Evolutionary conservation across 2,329 filamentous ascomycete genomes (phyloP).

Genomic region (Penicillium sp.): DNA sequence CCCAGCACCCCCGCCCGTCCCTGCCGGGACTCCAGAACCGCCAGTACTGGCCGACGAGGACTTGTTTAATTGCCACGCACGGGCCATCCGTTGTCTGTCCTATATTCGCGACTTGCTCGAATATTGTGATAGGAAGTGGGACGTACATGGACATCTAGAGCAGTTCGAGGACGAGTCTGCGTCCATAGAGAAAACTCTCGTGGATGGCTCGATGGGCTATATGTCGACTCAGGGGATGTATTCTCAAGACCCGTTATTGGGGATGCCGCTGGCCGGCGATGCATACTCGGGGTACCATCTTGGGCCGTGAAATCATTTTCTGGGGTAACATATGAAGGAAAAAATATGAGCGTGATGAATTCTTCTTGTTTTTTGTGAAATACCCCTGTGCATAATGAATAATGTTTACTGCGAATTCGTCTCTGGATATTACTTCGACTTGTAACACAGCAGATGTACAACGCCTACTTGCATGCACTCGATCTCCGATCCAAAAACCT

Average conservation of each 20-base stretch:
- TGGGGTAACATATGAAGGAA: not conserved
- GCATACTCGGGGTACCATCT: constrained; percentile 19
- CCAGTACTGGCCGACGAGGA: constrained; percentile 32
- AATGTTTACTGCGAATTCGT: not conserved
- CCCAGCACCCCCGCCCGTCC: constrained; percentile 29
- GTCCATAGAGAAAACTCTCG: constrained; percentile 25
- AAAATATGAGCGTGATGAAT: not conserved
- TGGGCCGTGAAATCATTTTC: not conserved
- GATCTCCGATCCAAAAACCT: too few species aligned
- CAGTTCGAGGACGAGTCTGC: constrained; percentile 35
- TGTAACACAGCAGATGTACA: not conserved
- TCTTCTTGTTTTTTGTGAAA: not conserved
- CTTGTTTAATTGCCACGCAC: constrained; percentile 34
- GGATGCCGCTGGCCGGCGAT: constrained; percentile 22
- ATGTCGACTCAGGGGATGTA: constrained; percentile 11
- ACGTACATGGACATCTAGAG: constrained; percentile 28
- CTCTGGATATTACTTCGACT: not conserved
- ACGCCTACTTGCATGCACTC: too few species aligned
- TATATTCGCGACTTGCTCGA: constrained; percentile 35
- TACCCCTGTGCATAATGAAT: constrained; percentile 8
- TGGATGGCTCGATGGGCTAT: constrained; percentile 25
- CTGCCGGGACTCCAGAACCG: constrained; percentile 33
- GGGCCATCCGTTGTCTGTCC: constrained; percentile 33
- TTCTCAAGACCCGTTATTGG: constrained; percentile 10
- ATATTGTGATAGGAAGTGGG: constrained; percentile 37